Percentiles rank a stretch among this genome's conserved stretches.
phyloP scores from a whole-genome alignment of 116 monocot species.

The Thalassia testudinum region DNA sequence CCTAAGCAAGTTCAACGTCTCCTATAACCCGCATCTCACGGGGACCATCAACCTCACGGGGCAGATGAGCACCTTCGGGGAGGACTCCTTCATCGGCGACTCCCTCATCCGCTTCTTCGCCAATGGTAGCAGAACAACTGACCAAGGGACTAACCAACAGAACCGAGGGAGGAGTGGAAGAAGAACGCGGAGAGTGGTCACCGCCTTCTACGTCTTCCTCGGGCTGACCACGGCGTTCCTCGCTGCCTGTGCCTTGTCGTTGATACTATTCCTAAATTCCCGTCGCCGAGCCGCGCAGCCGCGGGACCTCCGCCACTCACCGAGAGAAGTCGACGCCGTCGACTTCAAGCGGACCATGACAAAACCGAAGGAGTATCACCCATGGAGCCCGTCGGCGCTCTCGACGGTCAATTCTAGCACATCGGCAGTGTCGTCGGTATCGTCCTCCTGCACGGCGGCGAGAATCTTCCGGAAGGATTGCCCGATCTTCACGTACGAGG shows the following conservation, averaged over 20 bases:
- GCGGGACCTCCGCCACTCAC: background rate
- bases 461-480: slow-evolving; percentile 34
- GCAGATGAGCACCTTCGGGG: slow-evolving; percentile 44
- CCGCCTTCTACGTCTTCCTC: slow-evolving; percentile 30
- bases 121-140: background rate
- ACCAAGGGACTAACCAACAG: too few species aligned
- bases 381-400: background rate
- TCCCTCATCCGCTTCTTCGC: slow-evolving; percentile 15
- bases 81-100: slow-evolving; percentile 50
- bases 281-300: slow-evolving; percentile 4
- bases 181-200: background rate
- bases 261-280: slow-evolving; percentile 13
- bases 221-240: slow-evolving; percentile 18
- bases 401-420: background rate
- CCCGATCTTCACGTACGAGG: slow-evolving; percentile 38
- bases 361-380: background rate
- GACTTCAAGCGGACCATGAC: slow-evolving; percentile 12
- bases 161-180: background rate
- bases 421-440: background rate
- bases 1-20: slow-evolving; percentile 57
- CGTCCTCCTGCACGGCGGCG: slow-evolving; percentile 7
- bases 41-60: slow-evolving; percentile 32
- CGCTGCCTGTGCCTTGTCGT: slow-evolving; percentile 6
- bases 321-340: slow-evolving; percentile 1
- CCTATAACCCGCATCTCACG: slow-evolving; percentile 50